Evolutionary conservation across 257 asterid species (phyloP), one percentile per base, ranked within the genome.

Genomic region (Fraxinus anomala): DNA sequence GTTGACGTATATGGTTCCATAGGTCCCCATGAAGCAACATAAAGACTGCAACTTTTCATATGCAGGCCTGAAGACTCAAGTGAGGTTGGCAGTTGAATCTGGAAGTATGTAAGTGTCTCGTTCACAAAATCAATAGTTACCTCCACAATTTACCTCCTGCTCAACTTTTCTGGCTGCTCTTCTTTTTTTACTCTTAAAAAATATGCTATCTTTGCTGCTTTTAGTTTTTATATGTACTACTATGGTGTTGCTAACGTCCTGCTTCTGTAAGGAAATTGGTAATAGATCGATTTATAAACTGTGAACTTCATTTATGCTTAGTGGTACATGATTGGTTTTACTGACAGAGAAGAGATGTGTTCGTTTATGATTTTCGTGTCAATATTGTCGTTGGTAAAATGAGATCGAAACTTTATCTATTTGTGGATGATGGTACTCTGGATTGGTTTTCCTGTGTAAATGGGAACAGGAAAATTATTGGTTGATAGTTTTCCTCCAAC

Each of bases 11-110:
- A 61, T 42, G 84, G 73, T 82, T 75, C 76, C 68, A 21, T 66
- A 94, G 99, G 99, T 96, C 80, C 99, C 98, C 28, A 96, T 96
- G 99, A 96, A 90, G 86, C 98, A 96, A 82, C 96, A 96, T 80
- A 96, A 89, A 81, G 96, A 92, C 86, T 96, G 98, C 88, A 96
- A 93, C 87, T 96, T 96, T 85, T 96, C 99, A 24, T 96, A 91
- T 66, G 98, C 99, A 23, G 99, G 99, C 79, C 94, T 96, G 81
- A 96, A 96, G 89, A 96, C 97, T 81, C 99, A 96, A 93, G 99
- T 93, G 85, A 91, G 94, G 82, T 87, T 96, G 86, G 96, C 97
- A 67, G 92, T 96, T 75, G 97, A 93, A 89, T 91, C 98, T 72
- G 87, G 86, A 82, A 89, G 87, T 77, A 92, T 96, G 98, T 93